Evolutionary conservation across 2,329 filamentous ascomycete species (phyloP).

Genomic region (Aspergillus novoparasiticus): DNA sequence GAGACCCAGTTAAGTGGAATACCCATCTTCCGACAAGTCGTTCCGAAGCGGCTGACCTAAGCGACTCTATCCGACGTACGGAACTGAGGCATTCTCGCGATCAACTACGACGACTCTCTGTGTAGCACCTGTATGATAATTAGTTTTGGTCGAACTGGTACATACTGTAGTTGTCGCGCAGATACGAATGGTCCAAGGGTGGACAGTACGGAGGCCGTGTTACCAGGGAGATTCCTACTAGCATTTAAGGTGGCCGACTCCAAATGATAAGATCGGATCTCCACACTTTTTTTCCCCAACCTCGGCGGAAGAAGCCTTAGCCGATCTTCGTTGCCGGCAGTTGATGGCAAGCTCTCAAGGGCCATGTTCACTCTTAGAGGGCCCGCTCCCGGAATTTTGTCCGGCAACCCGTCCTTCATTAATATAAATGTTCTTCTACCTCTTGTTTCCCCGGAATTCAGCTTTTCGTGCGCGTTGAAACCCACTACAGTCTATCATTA

Average conservation of each 20-base stretch:
- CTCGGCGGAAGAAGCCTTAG: constrained; percentile 38
- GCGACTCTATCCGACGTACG: constrained; percentile 19
- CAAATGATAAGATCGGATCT: constrained; percentile 13
- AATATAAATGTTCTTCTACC: constrained; percentile 26
- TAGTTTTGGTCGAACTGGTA: not conserved
- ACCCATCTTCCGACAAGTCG: constrained; percentile 17
- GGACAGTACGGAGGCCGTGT: not conserved
- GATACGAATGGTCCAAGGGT: not conserved
- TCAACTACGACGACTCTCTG: not conserved
- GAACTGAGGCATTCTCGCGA: not conserved
- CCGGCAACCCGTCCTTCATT: constrained; percentile 43
- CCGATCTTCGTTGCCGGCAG: constrained; percentile 40
- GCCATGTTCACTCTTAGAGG: constrained; percentile 21
- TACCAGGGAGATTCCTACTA: not conserved
- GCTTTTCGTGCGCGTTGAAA: constrained; percentile 3
- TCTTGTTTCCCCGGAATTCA: constrained; percentile 11
- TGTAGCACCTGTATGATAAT: not conserved
- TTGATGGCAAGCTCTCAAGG: constrained; percentile 23
- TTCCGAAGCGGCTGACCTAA: constrained; percentile 30
- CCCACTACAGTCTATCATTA: constrained; percentile 28
- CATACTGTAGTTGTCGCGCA: not conserved
- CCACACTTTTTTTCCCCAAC: constrained; percentile 26
- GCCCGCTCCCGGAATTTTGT: constrained; percentile 34
- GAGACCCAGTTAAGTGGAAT: not conserved
- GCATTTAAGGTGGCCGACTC: not conserved